These are phyloP conservation scores for Leccinum arenicola DNA, from an alignment of 768 basidiomycete genomes.

Conservation along the genomic window DNA sequence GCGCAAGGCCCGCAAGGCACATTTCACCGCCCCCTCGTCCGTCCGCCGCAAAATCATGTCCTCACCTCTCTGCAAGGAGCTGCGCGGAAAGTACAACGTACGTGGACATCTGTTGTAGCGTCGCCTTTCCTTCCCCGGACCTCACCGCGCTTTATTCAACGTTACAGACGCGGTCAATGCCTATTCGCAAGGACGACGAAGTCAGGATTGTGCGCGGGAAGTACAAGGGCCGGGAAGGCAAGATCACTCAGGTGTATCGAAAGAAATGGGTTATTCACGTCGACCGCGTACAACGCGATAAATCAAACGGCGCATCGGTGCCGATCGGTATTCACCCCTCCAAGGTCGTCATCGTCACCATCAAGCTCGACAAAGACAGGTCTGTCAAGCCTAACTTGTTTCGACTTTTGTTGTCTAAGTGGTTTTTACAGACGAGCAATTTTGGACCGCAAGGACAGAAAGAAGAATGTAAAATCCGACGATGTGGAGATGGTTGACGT, in stretches of 20 bases:
- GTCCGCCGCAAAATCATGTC: slow-evolving; percentile 98
- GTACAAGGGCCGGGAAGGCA: slow-evolving; percentile 99
- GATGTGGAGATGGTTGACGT: slow-evolving; percentile 84
- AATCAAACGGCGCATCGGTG: slow-evolving; percentile 91
- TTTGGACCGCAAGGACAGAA: slow-evolving; percentile 81
- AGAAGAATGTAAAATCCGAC: slow-evolving; percentile 53
- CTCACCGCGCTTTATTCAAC: not conserved
- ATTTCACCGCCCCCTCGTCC: slow-evolving; percentile 94
- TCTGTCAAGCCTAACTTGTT: slow-evolving; percentile 28
- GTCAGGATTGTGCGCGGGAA: slow-evolving; percentile 95
- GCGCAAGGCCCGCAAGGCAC: slow-evolving; percentile 98
- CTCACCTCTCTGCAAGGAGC: slow-evolving; percentile 91
- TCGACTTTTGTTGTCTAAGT: slow-evolving; percentile 6
- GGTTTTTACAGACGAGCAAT: slow-evolving; percentile 64
- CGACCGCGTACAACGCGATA: slow-evolving; percentile 96
- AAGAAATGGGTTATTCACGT: slow-evolving; percentile 99
- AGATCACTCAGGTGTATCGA: slow-evolving; percentile 96
- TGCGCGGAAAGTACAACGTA: slow-evolving; percentile 89
- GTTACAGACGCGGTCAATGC: slow-evolving; percentile 78
- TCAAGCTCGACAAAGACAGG: slow-evolving; percentile 94
- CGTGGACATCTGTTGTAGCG: slow-evolving; percentile 28
- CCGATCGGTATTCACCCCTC: slow-evolving; percentile 96
- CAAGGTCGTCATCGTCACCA: slow-evolving; percentile 90
- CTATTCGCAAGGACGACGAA: slow-evolving; percentile 98
- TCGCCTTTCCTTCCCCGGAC: not conserved